A percentile compares a stretch with the other conserved stretches of the same genome.
These are phyloP conservation scores for Linum trigynum DNA, from an alignment of 345 rosid genomes.

Conservation along the genomic window DNA sequence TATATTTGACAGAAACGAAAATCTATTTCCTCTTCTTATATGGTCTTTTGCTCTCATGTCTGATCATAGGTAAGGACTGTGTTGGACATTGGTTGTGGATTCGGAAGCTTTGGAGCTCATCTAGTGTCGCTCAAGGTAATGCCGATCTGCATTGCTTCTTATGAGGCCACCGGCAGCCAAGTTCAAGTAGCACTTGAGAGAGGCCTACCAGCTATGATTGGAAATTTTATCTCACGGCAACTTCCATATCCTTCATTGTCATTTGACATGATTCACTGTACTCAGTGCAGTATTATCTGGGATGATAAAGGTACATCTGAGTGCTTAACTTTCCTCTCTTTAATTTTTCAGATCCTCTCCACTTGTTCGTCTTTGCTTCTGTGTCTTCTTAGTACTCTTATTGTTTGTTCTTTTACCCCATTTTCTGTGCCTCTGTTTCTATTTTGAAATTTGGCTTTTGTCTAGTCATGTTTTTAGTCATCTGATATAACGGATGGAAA, in stretches of 20 bases:
- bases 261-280: conserved; percentile 94
- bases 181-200: conserved; percentile 95
- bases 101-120: conserved; percentile 97
- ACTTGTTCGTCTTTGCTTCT: too few relatives aligned
- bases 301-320: conserved; percentile 65
- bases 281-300: conserved; percentile 86
- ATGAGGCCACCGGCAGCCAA: conserved; percentile 95
- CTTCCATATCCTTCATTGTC: conserved; percentile 88
- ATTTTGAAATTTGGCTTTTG: neutral
- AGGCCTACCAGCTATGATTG: conserved; percentile 97
- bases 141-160: conserved; percentile 80
- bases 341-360: too few relatives aligned
- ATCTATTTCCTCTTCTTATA: too few relatives aligned
- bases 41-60: neutral
- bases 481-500: too few relatives aligned
- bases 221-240: conserved; percentile 66
- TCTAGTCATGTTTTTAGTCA: too few relatives aligned
- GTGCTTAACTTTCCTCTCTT: too few relatives aligned
- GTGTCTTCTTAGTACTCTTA: too few relatives aligned
- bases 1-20: too few relatives aligned
- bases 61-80: conserved; percentile 54
- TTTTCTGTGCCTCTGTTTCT: neutral
- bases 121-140: conserved; percentile 67
- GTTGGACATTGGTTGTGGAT: conserved; percentile 93
- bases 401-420: too few relatives aligned